phyloP scores from a whole-genome alignment of 179 eudicot genomes.

The Silene noctiflora region DNA sequence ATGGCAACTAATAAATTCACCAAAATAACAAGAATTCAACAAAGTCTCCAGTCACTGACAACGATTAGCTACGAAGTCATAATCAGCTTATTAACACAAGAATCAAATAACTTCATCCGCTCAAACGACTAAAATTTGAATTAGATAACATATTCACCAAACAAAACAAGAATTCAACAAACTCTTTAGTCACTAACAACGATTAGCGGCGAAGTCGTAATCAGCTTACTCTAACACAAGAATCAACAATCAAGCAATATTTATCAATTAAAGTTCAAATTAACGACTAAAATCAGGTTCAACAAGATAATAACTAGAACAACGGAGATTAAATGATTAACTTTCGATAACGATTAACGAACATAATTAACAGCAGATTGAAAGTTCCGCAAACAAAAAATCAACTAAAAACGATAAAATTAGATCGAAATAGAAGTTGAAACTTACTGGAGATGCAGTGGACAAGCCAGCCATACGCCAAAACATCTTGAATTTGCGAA shows the following conservation, averaged over 20 bases:
- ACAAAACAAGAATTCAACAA: background rate
- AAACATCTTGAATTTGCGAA: constrained; percentile 52
- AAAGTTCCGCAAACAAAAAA: background rate
- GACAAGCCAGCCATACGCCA: constrained; percentile 97
- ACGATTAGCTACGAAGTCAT: background rate
- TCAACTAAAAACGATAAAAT: background rate
- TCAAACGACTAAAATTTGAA: background rate
- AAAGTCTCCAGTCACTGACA: background rate
- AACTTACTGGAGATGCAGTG: constrained; percentile 69
- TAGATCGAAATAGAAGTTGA: background rate
- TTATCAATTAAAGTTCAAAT: background rate
- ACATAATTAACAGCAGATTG: background rate
- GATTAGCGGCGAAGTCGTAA: background rate
- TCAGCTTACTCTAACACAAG: background rate
- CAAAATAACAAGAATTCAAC: too few relatives aligned
- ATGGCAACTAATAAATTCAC: background rate
- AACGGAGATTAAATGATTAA: background rate
- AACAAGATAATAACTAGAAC: background rate
- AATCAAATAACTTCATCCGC: background rate
- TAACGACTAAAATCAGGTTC: background rate
- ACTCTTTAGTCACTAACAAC: too few relatives aligned
- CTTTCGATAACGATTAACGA: background rate
- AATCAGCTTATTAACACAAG: background rate
- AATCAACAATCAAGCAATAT: background rate
- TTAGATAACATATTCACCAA: background rate